These are phyloP conservation scores for Emergomyces orientalis DNA, from an alignment of 2,329 filamentous ascomycete genomes.

Conservation along the genomic window DNA sequence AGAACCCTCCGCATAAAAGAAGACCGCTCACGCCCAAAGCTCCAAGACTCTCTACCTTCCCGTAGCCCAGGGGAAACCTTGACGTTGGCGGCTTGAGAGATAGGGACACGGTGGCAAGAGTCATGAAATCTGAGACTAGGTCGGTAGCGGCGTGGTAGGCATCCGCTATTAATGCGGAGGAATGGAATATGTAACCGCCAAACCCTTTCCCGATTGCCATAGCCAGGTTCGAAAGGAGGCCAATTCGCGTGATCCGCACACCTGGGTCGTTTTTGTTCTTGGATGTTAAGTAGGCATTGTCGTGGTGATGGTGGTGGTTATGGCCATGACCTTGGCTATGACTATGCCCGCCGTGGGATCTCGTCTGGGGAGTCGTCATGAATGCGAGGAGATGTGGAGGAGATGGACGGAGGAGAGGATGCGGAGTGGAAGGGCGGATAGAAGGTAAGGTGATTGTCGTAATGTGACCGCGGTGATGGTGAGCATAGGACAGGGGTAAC, in stretches of 20 bases:
- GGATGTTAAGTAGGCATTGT: slow-evolving; percentile 73
- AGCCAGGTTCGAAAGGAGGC: slow-evolving; percentile 76
- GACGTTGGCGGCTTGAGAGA: slow-evolving; percentile 76
- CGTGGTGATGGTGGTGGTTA: slow-evolving; percentile 74
- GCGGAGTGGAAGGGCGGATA: slow-evolving; percentile 13
- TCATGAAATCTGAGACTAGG: slow-evolving; percentile 88
- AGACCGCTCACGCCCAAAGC: slow-evolving; percentile 88
- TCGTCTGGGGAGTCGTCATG: slow-evolving; percentile 37
- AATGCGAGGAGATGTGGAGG: slow-evolving; percentile 21
- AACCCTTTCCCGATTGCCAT: slow-evolving; percentile 93
- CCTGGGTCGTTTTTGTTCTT: slow-evolving; percentile 83
- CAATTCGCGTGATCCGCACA: slow-evolving; percentile 85
- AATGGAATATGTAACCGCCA: slow-evolving; percentile 90
- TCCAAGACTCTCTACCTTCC: slow-evolving; percentile 94
- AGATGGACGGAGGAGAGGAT: slow-evolving; percentile 5
- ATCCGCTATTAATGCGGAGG: slow-evolving; percentile 84
- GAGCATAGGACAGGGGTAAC: slow-evolving; percentile 6
- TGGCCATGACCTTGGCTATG: slow-evolving; percentile 51
- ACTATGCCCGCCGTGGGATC: slow-evolving; percentile 30
- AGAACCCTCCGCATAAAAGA: slow-evolving; percentile 76
- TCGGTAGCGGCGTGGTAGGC: slow-evolving; percentile 94
- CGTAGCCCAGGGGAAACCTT: slow-evolving; percentile 81
- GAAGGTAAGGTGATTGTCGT: slow-evolving; percentile 10
- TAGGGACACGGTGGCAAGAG: slow-evolving; percentile 87
- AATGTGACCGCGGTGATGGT: slow-evolving; percentile 12